Percentiles rank a stretch among this genome's conserved stretches.
These are phyloP conservation scores for Coemansia aciculifera DNA, from an alignment of 192 early-diverging fungal genomes.

Conservation along the genomic window DNA sequence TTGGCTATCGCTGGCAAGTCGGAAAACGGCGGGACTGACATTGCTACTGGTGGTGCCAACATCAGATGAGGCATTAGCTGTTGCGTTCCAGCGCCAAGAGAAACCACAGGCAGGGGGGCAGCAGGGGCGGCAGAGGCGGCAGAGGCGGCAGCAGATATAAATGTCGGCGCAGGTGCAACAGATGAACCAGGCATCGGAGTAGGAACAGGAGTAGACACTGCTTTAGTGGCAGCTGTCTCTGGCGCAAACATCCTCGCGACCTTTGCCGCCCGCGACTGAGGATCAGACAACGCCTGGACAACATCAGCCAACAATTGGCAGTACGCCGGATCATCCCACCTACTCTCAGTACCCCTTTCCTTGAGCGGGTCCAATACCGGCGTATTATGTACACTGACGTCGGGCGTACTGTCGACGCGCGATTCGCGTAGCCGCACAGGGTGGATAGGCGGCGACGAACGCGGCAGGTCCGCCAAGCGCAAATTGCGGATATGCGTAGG, in stretches of 20 bases:
- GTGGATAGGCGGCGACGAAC: conserved; percentile 43
- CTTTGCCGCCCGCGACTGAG: conserved; percentile 43
- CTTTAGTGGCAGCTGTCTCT: background rate
- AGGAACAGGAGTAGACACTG: background rate
- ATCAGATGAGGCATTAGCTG: conserved; percentile 1
- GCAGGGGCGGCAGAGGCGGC: background rate
- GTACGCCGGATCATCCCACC: conserved; percentile 45
- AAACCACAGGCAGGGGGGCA: background rate
- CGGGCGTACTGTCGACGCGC: conserved; percentile 3
- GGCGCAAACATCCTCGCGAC: conserved; percentile 26
- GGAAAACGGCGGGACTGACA: conserved; percentile 1
- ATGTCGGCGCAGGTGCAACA: background rate
- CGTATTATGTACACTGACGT: conserved; percentile 1
- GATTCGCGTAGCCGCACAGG: background rate
- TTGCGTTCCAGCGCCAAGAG: background rate
- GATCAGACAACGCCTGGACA: conserved; percentile 43
- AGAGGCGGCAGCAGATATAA: background rate
- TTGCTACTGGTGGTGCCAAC: background rate
- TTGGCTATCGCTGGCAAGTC: conserved; percentile 9
- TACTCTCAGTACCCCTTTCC: conserved; percentile 2
- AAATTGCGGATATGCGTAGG: conserved; percentile 32
- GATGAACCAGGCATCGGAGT: background rate
- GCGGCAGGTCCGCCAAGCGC: conserved; percentile 32
- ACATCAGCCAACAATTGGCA: conserved; percentile 51
- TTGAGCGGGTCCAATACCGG: conserved; percentile 11